Percentiles rank a stretch among this genome's conserved stretches.
Evolutionary conservation across 257 asterid genomes (phyloP).

Genomic region (Penstemon davidsonii): DNA sequence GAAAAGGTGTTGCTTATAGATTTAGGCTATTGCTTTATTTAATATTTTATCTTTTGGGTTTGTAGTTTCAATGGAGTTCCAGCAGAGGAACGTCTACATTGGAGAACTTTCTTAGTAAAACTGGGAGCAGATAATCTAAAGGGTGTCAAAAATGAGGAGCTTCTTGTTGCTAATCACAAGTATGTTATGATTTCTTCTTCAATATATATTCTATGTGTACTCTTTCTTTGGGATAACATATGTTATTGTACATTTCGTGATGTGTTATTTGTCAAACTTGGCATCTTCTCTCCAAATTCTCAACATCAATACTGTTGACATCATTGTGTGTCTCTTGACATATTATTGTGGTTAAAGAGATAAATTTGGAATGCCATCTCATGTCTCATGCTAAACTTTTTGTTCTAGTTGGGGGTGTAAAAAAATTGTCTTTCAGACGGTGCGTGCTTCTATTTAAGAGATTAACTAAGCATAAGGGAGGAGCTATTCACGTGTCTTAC

Average conservation of each 20-base stretch:
- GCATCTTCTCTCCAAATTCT: constrained; percentile 1
- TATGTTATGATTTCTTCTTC: constrained; percentile 18
- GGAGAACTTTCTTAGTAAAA: constrained; percentile 93
- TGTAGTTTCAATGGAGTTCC: constrained; percentile 94
- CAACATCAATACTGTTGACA: neutral
- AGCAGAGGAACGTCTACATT: constrained; percentile 90
- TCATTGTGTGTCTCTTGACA: neutral
- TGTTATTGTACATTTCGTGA: constrained; percentile 12
- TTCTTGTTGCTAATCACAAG: constrained; percentile 82
- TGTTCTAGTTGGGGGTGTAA: constrained; percentile 36
- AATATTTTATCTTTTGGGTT: neutral
- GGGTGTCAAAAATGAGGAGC: constrained; percentile 94
- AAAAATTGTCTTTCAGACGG: neutral
- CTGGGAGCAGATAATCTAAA: constrained; percentile 89
- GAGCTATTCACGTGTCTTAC: too few relatives aligned
- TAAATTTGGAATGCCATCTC: neutral
- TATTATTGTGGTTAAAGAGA: neutral
- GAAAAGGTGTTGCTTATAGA: neutral
- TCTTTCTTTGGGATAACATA: neutral
- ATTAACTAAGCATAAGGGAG: neutral
- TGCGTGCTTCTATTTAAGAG: neutral
- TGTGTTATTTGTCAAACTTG: neutral
- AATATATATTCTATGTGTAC: neutral
- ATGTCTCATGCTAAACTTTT: neutral
- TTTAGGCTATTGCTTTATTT: neutral